These are phyloP conservation scores for Fomitopsis pinicola DNA, from an alignment of 1,284 basidiomycete genomes.

Conservation along the genomic window DNA sequence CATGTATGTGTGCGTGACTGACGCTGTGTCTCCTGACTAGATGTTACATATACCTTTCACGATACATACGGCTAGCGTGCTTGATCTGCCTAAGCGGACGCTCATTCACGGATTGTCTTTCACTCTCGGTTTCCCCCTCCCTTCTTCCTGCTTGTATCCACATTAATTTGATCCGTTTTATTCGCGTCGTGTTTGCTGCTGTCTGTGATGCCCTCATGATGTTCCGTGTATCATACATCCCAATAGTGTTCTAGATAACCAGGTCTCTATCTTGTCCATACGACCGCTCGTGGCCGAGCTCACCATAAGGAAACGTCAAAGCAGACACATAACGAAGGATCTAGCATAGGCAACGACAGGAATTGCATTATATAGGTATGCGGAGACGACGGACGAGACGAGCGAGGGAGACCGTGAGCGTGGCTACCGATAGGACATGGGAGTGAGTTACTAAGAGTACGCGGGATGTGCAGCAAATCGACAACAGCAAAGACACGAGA, in stretches of 20 bases:
- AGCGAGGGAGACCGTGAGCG: slow-evolving; percentile 6
- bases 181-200: background rate
- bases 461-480: slow-evolving; percentile 8
- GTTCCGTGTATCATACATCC: background rate
- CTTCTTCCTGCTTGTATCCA: background rate
- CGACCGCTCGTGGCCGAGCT: background rate
- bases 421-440: slow-evolving; percentile 5
- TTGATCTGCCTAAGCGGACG: background rate
- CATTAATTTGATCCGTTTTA: background rate
- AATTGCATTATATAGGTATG: slow-evolving; percentile 13
- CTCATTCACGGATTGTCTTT: background rate
- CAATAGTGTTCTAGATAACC: background rate
- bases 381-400: slow-evolving; percentile 7
- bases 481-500: slow-evolving; percentile 9
- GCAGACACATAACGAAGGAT: background rate
- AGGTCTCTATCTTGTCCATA: background rate
- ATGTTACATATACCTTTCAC: background rate
- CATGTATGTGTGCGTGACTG: background rate
- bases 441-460: slow-evolving; percentile 6
- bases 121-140: background rate
- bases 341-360: slow-evolving; percentile 5
- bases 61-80: background rate
- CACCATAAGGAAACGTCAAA: background rate
- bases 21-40: no score
- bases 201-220: background rate